phyloP scores from a whole-genome alignment of 768 basidiomycete genomes.

The Cyclocybe cylindracea region DNA sequence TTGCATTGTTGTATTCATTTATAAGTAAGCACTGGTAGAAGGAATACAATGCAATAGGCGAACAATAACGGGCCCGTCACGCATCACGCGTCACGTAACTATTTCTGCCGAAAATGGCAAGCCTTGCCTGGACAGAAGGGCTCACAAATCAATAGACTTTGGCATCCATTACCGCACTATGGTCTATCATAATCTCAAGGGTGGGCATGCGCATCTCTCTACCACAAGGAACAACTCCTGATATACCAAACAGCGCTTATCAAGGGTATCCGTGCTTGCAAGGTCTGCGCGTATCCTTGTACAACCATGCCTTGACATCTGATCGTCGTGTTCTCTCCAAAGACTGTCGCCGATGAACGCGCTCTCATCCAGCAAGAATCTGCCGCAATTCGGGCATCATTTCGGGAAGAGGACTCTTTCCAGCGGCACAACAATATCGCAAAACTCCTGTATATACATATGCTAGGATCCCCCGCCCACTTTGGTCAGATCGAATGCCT shows the following conservation, averaged over 20 bases:
- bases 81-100: conserved; percentile 1
- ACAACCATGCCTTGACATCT: conserved; percentile 15
- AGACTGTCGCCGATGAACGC: conserved; percentile 99
- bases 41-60: background rate
- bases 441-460: conserved; percentile 97
- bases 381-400: conserved; percentile 94
- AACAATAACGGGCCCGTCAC: background rate
- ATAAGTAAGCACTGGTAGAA: background rate
- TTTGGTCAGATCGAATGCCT: conserved; percentile 99
- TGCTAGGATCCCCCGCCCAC: conserved; percentile 98
- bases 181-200: conserved; percentile 88
- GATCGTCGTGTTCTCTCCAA: conserved; percentile 22
- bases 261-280: conserved; percentile 97
- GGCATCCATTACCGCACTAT: conserved; percentile 33
- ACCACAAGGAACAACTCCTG: conserved; percentile 9
- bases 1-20: background rate
- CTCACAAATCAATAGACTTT: background rate
- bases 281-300: conserved; percentile 48
- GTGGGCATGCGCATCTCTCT: conserved; percentile 34
- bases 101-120: background rate
- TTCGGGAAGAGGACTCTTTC: conserved; percentile 95
- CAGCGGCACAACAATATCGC: conserved; percentile 97
- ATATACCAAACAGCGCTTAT: conserved; percentile 72
- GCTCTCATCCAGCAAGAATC: conserved; percentile 96
- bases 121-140: conserved; percentile 3